These are phyloP conservation scores for Cadophora malorum DNA, from an alignment of 2,329 filamentous ascomycete species.

Conservation along the genomic window DNA sequence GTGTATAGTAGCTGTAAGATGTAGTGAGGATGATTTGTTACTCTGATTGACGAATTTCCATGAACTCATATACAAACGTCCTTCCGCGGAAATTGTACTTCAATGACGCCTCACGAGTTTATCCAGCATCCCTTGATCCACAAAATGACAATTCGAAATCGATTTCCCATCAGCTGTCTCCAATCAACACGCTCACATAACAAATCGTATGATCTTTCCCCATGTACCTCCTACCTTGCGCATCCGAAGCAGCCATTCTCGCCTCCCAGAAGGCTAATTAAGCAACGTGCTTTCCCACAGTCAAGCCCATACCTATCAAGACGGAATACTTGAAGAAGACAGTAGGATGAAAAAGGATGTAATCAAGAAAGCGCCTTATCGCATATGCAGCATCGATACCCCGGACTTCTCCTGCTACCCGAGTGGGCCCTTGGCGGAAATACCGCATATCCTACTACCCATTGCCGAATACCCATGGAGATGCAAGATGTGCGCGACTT, in stretches of 20 bases:
- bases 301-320: neutral
- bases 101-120: conserved; percentile 10
- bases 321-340: neutral
- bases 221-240: neutral
- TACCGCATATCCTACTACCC: conserved; percentile 12
- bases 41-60: neutral
- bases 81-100: neutral
- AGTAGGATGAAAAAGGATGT: neutral
- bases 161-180: neutral
- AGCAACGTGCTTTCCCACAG: neutral
- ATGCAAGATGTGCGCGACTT: conserved; percentile 1
- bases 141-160: neutral
- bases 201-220: conserved; percentile 4
- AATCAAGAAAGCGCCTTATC: neutral
- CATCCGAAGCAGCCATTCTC: neutral
- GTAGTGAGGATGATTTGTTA: neutral
- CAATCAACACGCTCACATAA: conserved; percentile 1
- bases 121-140: neutral
- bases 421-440: conserved; percentile 6
- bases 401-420: neutral
- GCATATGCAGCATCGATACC: neutral
- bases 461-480: conserved; percentile 19
- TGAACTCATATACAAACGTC: neutral
- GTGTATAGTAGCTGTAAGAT: neutral
- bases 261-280: neutral